These are phyloP conservation scores for Saccharomycopsis olivae DNA, from an alignment of 805 yeast species.

Conservation along the genomic window DNA sequence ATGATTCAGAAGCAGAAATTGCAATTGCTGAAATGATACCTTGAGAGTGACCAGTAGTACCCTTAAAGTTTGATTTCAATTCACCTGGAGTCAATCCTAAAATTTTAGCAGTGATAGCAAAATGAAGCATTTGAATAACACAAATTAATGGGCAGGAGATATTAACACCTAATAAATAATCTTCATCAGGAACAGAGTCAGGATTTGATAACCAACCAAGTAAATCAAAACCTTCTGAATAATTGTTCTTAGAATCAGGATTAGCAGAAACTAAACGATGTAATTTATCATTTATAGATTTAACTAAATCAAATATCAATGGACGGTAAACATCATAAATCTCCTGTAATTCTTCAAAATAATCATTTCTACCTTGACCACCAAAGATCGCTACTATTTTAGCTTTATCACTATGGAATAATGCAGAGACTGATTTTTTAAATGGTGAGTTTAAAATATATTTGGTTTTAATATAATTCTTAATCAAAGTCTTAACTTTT, in stretches of 20 bases:
- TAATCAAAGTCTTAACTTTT: conserved; percentile 67
- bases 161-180: conserved; percentile 82
- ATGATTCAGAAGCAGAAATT: conserved; percentile 66
- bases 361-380: conserved; percentile 99
- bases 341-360: conserved; percentile 91
- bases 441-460: conserved; percentile 39
- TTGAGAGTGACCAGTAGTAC: conserved; percentile 85
- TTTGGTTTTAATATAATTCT: conserved; percentile 63
- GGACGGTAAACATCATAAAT: conserved; percentile 69
- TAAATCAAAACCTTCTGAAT: conserved; percentile 88
- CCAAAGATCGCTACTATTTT: conserved; percentile 82
- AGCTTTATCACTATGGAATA: conserved; percentile 48
- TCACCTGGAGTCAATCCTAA: conserved; percentile 87
- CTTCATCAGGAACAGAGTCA: conserved; percentile 79
- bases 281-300: conserved; percentile 58
- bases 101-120: conserved; percentile 74
- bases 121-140: conserved; percentile 90
- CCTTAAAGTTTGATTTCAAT: conserved; percentile 54
- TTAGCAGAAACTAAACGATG: conserved; percentile 58
- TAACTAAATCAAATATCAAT: conserved; percentile 60
- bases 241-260: conserved; percentile 73
- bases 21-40: conserved; percentile 92
- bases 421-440: conserved; percentile 41
- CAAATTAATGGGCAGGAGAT: conserved; percentile 97
- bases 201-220: conserved; percentile 80